phyloP scores from a whole-genome alignment of 495 filamentous ascomycete genomes.

The Penicillium fimorum region DNA sequence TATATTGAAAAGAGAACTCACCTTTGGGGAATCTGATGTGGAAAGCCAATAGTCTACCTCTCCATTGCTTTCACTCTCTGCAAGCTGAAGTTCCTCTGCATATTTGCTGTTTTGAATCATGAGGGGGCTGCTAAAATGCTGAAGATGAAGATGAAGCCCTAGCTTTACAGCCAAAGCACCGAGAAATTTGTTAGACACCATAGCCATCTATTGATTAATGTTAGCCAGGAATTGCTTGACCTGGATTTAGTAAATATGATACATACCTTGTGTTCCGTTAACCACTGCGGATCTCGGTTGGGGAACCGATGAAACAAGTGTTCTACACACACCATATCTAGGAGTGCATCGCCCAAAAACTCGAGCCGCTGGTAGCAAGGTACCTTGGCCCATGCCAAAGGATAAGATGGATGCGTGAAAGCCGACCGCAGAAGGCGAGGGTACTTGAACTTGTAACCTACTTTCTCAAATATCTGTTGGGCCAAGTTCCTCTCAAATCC shows the following conservation, averaged over 20 bases:
- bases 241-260: too few species aligned
- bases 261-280: constrained; percentile 88
- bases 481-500: constrained; percentile 62
- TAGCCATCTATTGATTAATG: constrained; percentile 65
- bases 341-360: constrained; percentile 86
- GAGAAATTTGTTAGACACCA: constrained; percentile 96
- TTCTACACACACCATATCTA: constrained; percentile 85
- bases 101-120: constrained; percentile 67
- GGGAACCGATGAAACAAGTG: constrained; percentile 75
- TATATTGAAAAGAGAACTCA: constrained; percentile 10
- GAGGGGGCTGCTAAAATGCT: constrained; percentile 56
- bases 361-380: constrained; percentile 92
- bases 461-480: constrained; percentile 58
- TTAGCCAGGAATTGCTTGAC: constrained; percentile 6
- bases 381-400: constrained; percentile 66
- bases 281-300: constrained; percentile 86
- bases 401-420: constrained; percentile 85
- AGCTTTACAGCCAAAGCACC: constrained; percentile 76
- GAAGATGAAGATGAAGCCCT: constrained; percentile 71
- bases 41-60: constrained; percentile 76
- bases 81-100: constrained; percentile 60
- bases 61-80: constrained; percentile 51
- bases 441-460: constrained; percentile 79
- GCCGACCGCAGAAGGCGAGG: constrained; percentile 78
- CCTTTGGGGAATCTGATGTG: constrained; percentile 71